phyloP scores from a whole-genome alignment of 1,139 yeast species.

The Pichia sp. region DNA sequence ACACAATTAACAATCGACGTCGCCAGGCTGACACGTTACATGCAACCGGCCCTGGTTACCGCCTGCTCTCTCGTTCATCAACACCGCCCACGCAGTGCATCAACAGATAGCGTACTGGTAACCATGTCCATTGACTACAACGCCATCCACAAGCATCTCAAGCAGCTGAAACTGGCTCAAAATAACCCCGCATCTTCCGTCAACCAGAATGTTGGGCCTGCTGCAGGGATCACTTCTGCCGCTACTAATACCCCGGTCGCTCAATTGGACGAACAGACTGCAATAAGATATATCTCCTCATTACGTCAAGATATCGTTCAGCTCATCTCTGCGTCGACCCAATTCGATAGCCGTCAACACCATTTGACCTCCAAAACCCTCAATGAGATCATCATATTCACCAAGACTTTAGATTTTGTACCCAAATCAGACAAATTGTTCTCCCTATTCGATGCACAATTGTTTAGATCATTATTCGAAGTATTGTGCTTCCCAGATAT shows the following conservation, averaged over 20 bases:
- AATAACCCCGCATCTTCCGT: background rate
- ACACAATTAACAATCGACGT: no score
- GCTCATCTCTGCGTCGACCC: background rate
- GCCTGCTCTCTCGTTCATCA: no score
- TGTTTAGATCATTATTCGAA: constrained; percentile 33
- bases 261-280: constrained; percentile 19
- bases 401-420: constrained; percentile 43
- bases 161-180: constrained; percentile 14
- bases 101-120: no score
- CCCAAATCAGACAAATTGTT: constrained; percentile 36
- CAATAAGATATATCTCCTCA: constrained; percentile 12
- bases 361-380: constrained; percentile 18
- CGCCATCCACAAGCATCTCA: constrained; percentile 20
- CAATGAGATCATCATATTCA: constrained; percentile 46
- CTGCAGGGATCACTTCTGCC: no score
- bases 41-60: no score
- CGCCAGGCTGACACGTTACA: no score
- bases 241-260: no score
- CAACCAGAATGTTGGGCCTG: background rate
- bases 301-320: constrained; percentile 8
- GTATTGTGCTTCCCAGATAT: constrained; percentile 6
- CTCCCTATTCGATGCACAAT: constrained; percentile 34
- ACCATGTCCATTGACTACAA: constrained; percentile 16
- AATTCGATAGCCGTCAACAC: background rate
- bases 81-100: no score